These are phyloP conservation scores for Chlamydomonas sphaeroides DNA, from an alignment of 139 green algal genomes.

Conservation along the genomic window DNA sequence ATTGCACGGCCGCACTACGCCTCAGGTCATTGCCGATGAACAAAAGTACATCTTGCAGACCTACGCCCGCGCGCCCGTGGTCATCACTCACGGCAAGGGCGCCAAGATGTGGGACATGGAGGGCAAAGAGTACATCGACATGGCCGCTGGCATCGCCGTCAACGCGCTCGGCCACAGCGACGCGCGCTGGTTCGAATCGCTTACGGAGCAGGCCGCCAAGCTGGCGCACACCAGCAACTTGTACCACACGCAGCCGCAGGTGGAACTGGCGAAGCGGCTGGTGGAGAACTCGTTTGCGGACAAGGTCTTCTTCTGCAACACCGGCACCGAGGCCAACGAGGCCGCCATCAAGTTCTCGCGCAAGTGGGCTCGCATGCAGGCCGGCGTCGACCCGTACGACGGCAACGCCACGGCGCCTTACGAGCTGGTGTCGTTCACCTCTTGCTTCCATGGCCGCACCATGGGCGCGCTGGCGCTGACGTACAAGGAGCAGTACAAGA, in stretches of 20 bases:
- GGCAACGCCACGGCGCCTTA: conserved; percentile 63
- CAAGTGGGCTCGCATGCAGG: conserved; percentile 87
- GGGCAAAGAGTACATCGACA: conserved; percentile 94
- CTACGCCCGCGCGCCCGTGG: conserved; percentile 80
- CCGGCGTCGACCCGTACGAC: conserved; percentile 82
- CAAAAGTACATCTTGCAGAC: conserved; percentile 87
- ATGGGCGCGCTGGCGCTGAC: conserved; percentile 97
- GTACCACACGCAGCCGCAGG: conserved; percentile 93
- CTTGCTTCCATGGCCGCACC: conserved; percentile 97
- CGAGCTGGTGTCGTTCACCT: conserved; percentile 95
- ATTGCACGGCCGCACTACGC: conserved; percentile 8
- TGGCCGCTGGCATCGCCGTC: conserved; percentile 96
- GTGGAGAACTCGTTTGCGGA: conserved; percentile 93
- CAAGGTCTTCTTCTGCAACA: conserved; percentile 97
- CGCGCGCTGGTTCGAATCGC: conserved; percentile 81
- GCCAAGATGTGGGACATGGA: conserved; percentile 82
- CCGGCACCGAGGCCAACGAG: conserved; percentile 98
- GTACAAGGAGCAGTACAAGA: conserved; percentile 96
- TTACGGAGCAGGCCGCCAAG: conserved; percentile 83
- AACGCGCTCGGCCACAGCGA: conserved; percentile 95
- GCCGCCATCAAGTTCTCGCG: conserved; percentile 98
- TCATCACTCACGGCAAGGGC: conserved; percentile 86
- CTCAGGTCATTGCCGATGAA: conserved; percentile 59
- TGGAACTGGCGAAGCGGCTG: conserved; percentile 91
- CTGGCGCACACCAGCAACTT: conserved; percentile 96